Conservation (phyloP, 345 rosid genomes). For the Carallia pectinifolia region DNA sequence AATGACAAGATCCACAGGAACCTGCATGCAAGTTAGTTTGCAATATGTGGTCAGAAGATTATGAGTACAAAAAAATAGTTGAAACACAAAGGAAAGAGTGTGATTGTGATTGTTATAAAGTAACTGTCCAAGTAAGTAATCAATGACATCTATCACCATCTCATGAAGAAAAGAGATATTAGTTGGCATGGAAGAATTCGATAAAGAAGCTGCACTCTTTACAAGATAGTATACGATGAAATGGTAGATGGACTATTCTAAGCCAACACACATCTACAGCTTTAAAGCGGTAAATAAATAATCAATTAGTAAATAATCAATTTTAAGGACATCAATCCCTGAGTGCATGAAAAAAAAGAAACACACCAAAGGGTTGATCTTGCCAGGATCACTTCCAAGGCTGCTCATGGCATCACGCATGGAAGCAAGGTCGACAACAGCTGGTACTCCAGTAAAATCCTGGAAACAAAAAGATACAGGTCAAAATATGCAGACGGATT, state of each 20-base stretch:
- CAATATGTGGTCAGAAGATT: neutral
- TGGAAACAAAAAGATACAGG: constrained; percentile 23
- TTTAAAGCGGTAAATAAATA: neutral
- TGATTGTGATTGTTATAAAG: too few relatives aligned
- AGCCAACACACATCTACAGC: neutral
- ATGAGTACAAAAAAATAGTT: neutral
- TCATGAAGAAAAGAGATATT: too few relatives aligned
- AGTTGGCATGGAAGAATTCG: too few relatives aligned
- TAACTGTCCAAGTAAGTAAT: too few relatives aligned
- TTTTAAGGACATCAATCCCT: neutral
- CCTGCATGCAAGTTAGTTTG: constrained; percentile 39
- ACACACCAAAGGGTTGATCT: constrained; percentile 85
- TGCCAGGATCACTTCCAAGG: constrained; percentile 81
- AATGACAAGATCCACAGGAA: constrained; percentile 94
- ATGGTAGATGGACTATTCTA: too few relatives aligned
- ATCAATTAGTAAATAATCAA: too few relatives aligned
- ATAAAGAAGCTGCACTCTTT: too few relatives aligned
- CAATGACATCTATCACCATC: too few relatives aligned
- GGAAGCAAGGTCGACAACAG: constrained; percentile 95
- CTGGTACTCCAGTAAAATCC: constrained; percentile 99
- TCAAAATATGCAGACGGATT: neutral
- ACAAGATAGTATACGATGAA: too few relatives aligned
- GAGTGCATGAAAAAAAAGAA: neutral
- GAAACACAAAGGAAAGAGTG: neutral
- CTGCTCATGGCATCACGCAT: constrained; percentile 98